phyloP scores from a whole-genome alignment of 805 yeast genomes.

The Kodamaea laetipori region DNA sequence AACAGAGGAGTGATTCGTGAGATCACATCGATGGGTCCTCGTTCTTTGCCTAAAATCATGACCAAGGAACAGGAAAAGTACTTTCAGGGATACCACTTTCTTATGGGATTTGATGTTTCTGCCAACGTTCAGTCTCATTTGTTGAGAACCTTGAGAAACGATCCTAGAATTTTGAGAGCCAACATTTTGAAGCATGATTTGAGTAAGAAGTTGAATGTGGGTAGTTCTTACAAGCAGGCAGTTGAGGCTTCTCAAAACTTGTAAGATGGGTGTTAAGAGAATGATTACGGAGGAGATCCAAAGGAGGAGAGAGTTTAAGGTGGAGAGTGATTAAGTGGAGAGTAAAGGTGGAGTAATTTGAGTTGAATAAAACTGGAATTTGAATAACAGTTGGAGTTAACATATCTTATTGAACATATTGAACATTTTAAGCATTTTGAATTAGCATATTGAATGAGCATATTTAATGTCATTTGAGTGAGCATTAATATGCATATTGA shows the following conservation, averaged over 20 bases:
- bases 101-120: conserved; percentile 84
- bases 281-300: too few species aligned
- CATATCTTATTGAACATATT: too few species aligned
- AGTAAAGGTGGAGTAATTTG: too few species aligned
- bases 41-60: conserved; percentile 76
- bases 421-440: too few species aligned
- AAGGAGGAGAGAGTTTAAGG: background rate
- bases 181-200: conserved; percentile 66
- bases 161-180: conserved; percentile 88
- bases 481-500: too few species aligned
- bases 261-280: background rate
- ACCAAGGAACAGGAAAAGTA: conserved; percentile 86
- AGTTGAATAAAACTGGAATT: too few species aligned
- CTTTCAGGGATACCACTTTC: conserved; percentile 86
- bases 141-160: conserved; percentile 74
- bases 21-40: conserved; percentile 75
- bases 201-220: conserved; percentile 52
- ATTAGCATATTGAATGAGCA: too few species aligned
- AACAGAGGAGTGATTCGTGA: conserved; percentile 95
- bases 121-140: conserved; percentile 86
- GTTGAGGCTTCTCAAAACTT: conserved; percentile 16
- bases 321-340: too few species aligned
- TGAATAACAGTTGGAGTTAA: too few species aligned
- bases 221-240: conserved; percentile 44
- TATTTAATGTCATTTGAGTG: too few species aligned